Base-by-base conservation (phyloP, 108 stramenopile genomes). In the Nitzschia palea region DNA sequence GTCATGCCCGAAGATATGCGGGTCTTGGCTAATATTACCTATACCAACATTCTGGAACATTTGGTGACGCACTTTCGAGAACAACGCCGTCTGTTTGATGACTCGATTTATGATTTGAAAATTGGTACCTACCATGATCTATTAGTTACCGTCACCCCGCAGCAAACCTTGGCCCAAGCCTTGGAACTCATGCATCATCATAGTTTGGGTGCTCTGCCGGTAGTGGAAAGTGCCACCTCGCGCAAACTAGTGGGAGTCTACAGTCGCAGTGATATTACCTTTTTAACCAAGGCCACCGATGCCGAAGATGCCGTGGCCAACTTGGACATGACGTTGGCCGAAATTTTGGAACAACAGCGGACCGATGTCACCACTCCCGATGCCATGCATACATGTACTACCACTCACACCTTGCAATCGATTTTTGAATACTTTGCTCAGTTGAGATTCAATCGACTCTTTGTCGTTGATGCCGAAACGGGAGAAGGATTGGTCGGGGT, bases 41-140 rank as follows among this genome's bases (percentile, higher is more conserved):
- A 94, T 72, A 92, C 93, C 15, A 88, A 81, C 66, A 84, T 94
- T 51, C 74, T 96, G 67, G 91, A 94, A 55, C 93, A 93, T 65
- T 82, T 98, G 40, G 97, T 98, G 14, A 90, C 90, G 4, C 85
- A 95, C 60, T 98, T 98, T 67, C 85, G 96, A 20, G 97, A 98
- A 71, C 91, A 96, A 71, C 80, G 95, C 36, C 90, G 95, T 18
- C 76, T 98, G 28, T 98, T 98, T 74, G 97, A 98, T 67, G 94
- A 98, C 59, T 80, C 94, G 32, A 90, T 98, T 50, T 79, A 81
- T 31, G 95, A 96, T 63, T 79, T 98, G 50, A 71, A 84, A 42
- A 95, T 98, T 72, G 97, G 97, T 20, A 96, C 96, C 12, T 96
- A 95, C 71, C 85, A 87, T 58, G 91, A 89, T 17, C 71, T 80